Evolutionary conservation across 1,139 yeast species (phyloP).

Genomic region (Hyphopichia pseudoburtonii): DNA sequence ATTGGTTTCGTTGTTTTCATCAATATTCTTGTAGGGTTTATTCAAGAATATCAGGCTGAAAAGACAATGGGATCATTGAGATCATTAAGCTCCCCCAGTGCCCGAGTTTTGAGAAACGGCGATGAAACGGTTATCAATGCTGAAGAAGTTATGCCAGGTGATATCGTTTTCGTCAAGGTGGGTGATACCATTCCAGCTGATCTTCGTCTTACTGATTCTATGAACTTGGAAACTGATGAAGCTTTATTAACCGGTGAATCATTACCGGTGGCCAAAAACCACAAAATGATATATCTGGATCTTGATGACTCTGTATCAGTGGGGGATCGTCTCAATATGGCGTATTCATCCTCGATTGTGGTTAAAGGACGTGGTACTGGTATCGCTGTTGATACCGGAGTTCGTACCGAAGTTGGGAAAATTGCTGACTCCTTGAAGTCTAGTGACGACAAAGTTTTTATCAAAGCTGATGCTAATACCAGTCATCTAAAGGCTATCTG

Average conservation of each 20-base stretch:
- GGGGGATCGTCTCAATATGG: slow-evolving; percentile 77
- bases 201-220: slow-evolving; percentile 56
- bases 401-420: slow-evolving; percentile 72
- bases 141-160: slow-evolving; percentile 77
- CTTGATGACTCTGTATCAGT: slow-evolving; percentile 51
- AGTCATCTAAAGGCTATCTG: slow-evolving; percentile 10
- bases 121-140: slow-evolving; percentile 60
- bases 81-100: slow-evolving; percentile 70
- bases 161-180: slow-evolving; percentile 60
- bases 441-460: slow-evolving; percentile 21
- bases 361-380: slow-evolving; percentile 79
- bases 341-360: slow-evolving; percentile 67
- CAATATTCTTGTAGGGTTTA: slow-evolving; percentile 67
- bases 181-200: slow-evolving; percentile 87
- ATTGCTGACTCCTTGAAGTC: slow-evolving; percentile 65
- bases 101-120: slow-evolving; percentile 67
- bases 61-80: slow-evolving; percentile 78
- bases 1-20: slow-evolving; percentile 68
- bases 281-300: slow-evolving; percentile 38
- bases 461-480: slow-evolving; percentile 23
- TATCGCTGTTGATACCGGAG: slow-evolving; percentile 65
- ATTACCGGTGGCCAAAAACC: slow-evolving; percentile 65
- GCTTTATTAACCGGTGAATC: slow-evolving; percentile 83
- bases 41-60: slow-evolving; percentile 74
- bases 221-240: slow-evolving; percentile 79